phyloP scores from a whole-genome alignment of 2,329 filamentous ascomycete genomes.

The Cladobotryum mycophilum region DNA sequence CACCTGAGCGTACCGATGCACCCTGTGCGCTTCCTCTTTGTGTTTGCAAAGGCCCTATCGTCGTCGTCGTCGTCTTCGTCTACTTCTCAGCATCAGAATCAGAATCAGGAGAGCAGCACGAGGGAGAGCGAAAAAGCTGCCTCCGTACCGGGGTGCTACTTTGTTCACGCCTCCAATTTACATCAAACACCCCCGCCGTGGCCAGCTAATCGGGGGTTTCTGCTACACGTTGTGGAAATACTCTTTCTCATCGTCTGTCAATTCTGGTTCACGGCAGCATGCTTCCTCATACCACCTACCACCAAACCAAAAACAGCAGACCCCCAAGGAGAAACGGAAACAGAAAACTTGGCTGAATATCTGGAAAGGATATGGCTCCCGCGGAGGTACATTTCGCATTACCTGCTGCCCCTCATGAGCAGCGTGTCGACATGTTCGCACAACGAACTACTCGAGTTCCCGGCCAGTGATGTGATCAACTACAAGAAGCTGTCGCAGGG shows the following conservation, averaged over 20 bases:
- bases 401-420: constrained; percentile 49
- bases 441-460: constrained; percentile 41
- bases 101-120: no score
- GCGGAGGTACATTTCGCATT: constrained; percentile 38
- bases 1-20: constrained; percentile 45
- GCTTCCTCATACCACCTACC: constrained; percentile 39
- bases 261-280: constrained; percentile 47
- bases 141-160: constrained; percentile 33
- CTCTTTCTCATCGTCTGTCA: constrained; percentile 42
- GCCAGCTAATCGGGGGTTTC: constrained; percentile 29
- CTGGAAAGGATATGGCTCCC: constrained; percentile 44
- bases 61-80: neutral
- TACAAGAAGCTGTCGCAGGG: constrained; percentile 43
- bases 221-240: constrained; percentile 37
- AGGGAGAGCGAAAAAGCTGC: neutral
- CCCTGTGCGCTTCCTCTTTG: constrained; percentile 46
- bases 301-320: neutral
- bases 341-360: constrained; percentile 45
- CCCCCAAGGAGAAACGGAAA: neutral
- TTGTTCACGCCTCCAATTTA: constrained; percentile 48
- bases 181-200: constrained; percentile 38
- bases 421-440: constrained; percentile 51
- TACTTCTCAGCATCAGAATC: neutral
- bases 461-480: constrained; percentile 45
- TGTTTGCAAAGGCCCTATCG: constrained; percentile 35